These are phyloP conservation scores for Penicillium robsamsonii DNA, from an alignment of 495 filamentous ascomycete species.

Conservation along the genomic window DNA sequence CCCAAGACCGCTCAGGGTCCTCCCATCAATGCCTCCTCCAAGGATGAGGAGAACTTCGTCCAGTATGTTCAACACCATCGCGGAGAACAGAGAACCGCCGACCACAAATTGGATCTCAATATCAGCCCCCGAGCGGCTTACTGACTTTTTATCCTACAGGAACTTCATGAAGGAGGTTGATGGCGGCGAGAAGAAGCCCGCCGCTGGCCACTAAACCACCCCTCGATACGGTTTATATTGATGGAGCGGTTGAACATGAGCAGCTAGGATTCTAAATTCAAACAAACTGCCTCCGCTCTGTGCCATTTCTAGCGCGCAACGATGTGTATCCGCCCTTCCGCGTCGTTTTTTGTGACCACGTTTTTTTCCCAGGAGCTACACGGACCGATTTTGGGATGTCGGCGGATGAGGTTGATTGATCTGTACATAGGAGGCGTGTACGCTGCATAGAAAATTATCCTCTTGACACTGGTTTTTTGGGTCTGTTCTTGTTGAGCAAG, in stretches of 20 bases:
- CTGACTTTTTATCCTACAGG: slow-evolving; percentile 44
- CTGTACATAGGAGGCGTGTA: slow-evolving; percentile 49
- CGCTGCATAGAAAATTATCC: slow-evolving; percentile 38
- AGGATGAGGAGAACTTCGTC: slow-evolving; percentile 97
- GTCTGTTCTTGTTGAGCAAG: neutral
- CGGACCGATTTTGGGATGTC: slow-evolving; percentile 16
- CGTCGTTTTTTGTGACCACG: slow-evolving; percentile 3
- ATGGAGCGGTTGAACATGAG: slow-evolving; percentile 19
- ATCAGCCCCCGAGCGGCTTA: neutral
- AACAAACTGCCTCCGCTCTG: slow-evolving; percentile 18
- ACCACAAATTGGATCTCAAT: neutral
- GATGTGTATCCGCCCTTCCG: slow-evolving; percentile 10
- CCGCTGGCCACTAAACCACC: slow-evolving; percentile 46
- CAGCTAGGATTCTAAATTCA: slow-evolving; percentile 20
- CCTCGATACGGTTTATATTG: slow-evolving; percentile 18
- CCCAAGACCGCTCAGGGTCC: slow-evolving; percentile 59
- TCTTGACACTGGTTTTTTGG: slow-evolving; percentile 14
- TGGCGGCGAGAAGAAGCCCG: slow-evolving; percentile 62
- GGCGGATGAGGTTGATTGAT: slow-evolving; percentile 28
- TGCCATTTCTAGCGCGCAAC: slow-evolving; percentile 12
- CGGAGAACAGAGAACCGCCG: neutral
- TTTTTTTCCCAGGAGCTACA: slow-evolving; percentile 14
- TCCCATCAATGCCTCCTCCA: slow-evolving; percentile 80
- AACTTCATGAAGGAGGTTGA: slow-evolving; percentile 77
- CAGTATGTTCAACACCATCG: slow-evolving; percentile 60